Evolutionary conservation across 208 protist genomes (phyloP).

Genomic region (Wallacemonas sp.): DNA sequence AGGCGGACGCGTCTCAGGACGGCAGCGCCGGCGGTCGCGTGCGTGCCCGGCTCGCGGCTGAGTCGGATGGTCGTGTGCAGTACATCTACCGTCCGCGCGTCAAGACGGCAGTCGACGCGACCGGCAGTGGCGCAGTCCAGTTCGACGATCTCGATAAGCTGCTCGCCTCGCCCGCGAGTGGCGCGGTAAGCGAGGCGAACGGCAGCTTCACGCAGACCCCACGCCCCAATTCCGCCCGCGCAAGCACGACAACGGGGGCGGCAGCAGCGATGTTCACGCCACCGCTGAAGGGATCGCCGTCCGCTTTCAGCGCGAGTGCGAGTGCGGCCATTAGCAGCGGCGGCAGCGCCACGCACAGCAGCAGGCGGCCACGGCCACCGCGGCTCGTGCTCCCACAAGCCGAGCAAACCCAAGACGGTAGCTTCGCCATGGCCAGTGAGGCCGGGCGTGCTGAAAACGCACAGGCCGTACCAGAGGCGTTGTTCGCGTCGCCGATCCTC

Average conservation of each 20-base stretch:
- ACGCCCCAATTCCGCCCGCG: background rate
- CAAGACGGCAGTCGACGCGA: constrained; percentile 7
- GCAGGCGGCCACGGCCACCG: background rate
- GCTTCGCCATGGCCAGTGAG: background rate
- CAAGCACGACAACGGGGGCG: background rate
- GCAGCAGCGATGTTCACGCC: too few species aligned
- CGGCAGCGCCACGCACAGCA: background rate
- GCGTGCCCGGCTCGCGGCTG: background rate
- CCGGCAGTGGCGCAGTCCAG: constrained; percentile 3
- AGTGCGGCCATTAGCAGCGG: background rate
- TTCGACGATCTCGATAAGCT: constrained; percentile 8
- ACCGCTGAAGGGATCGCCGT: background rate
- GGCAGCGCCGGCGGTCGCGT: background rate
- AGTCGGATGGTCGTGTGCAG: background rate
- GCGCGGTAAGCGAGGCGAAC: background rate
- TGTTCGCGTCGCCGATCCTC: constrained; percentile 12
- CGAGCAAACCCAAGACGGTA: background rate
- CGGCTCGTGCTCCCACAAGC: background rate
- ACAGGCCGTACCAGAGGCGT: background rate
- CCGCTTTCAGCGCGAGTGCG: background rate
- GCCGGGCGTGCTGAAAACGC: background rate
- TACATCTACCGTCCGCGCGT: constrained; percentile 22
- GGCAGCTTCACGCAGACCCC: background rate
- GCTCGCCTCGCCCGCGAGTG: constrained; percentile 2
- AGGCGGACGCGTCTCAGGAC: background rate